Base-by-base conservation (phyloP, 23 red algal genomes). In the Agarophyton chilense region DNA sequence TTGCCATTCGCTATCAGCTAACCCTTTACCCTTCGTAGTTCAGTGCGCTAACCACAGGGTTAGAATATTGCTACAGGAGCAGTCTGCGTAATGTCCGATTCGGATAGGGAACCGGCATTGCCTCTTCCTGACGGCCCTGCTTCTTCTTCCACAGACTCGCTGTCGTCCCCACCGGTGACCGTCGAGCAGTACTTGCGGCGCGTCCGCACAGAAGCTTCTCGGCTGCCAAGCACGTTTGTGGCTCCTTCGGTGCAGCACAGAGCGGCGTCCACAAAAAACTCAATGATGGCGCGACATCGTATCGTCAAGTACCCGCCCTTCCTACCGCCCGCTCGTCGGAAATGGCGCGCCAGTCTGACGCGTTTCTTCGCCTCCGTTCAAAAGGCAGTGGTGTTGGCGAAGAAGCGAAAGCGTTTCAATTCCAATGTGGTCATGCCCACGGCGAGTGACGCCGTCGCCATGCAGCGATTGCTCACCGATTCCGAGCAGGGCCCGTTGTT, bases 151-250 rank as follows among this genome's bases (percentile, higher is more conserved):
- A 21, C 64, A 10, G 34, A 70, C n/a, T 40, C 34, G 13, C 0
- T 24, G n/a, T 33, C 71, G 29, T 66, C 58, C 10, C 83, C 83
- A 16, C 83, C 83, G 40, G 67, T 67, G 5, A 74, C 83, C 14
- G 67, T 49, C 25, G 83, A 88, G 38, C 64, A 88, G 21, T 88
- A 88, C 34, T 53, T 88, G 28, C 40, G 58, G 19, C 67, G 39
- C 17, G 83, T 88, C 0, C 83, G 56, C 12, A 47, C 33, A 28
- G 64, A 88, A 31, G 39, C 67, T n/a, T 43, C 44, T 2, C 45
- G 42, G 17, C 49, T 88, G 26, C 83, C 83, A 28, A 40, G 64
- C 40, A 66, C 67, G 10, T 36, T 88, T 47, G 65, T 77, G 17
- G 55, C 55, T 7, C 29, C 55, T 17, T 58, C 55, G 22, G 12